Conservation (phyloP, 1,139 yeast species). For the Geotrichum restrictum region DNA sequence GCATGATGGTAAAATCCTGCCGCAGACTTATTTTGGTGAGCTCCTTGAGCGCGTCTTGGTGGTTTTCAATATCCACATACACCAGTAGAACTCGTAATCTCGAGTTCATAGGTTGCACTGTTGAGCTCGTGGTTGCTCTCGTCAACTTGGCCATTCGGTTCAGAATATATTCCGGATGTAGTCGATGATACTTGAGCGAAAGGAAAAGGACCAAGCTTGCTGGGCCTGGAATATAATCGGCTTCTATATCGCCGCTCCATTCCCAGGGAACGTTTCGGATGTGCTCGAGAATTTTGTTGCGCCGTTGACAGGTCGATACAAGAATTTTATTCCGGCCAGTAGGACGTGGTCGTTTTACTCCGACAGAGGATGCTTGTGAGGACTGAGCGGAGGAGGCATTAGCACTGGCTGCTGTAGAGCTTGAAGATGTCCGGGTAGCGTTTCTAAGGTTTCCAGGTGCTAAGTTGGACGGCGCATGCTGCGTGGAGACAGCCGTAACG, state of each 20-base stretch:
- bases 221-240: constrained; percentile 64
- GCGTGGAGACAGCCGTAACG: too few relatives aligned
- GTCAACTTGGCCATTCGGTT: constrained; percentile 59
- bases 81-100: constrained; percentile 62
- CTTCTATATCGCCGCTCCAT: constrained; percentile 44
- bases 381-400: not conserved
- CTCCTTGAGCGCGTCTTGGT: constrained; percentile 63
- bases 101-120: constrained; percentile 21
- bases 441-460: constrained; percentile 10
- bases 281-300: constrained; percentile 54
- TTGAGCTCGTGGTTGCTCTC: constrained; percentile 31
- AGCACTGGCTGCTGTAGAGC: not conserved
- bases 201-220: constrained; percentile 67
- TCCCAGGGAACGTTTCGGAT: constrained; percentile 49
- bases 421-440: not conserved
- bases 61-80: constrained; percentile 74
- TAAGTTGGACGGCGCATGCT: not conserved
- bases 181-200: constrained; percentile 71
- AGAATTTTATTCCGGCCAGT: constrained; percentile 35
- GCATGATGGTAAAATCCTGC: constrained; percentile 59
- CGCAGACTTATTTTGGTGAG: constrained; percentile 67
- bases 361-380: constrained; percentile 5
- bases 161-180: constrained; percentile 83
- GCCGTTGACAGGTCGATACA: constrained; percentile 55
- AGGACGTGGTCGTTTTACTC: constrained; percentile 17